A percentile compares a stretch with the other conserved stretches of the same genome.
phyloP scores from a whole-genome alignment of 2,329 filamentous ascomycete genomes.

The Aurifilum marmelostoma region DNA sequence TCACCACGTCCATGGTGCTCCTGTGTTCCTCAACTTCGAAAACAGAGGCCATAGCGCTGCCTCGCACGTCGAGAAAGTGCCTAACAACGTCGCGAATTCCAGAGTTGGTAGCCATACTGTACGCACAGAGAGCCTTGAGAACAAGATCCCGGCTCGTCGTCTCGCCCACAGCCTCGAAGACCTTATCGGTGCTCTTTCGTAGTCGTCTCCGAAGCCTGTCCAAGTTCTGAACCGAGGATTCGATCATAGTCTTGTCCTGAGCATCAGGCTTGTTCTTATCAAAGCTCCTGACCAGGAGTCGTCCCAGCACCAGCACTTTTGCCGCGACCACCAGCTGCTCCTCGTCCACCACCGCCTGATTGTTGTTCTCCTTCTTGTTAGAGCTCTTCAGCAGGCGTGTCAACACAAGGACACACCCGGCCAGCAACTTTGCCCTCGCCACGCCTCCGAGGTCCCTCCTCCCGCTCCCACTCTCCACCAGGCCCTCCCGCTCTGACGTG shows the following conservation, averaged over 20 bases:
- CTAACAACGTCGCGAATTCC: slow-evolving; percentile 77
- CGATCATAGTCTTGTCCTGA: slow-evolving; percentile 48
- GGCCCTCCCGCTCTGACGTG: slow-evolving; percentile 35
- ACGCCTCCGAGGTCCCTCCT: slow-evolving; percentile 36
- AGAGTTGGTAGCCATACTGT: slow-evolving; percentile 79
- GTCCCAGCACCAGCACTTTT: slow-evolving; percentile 75
- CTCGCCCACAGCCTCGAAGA: slow-evolving; percentile 66
- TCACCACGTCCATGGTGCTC: slow-evolving; percentile 56
- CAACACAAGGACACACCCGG: slow-evolving; percentile 54
- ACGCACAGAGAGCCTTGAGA: slow-evolving; percentile 77
- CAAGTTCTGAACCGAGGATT: slow-evolving; percentile 66
- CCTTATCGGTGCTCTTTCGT: slow-evolving; percentile 68
- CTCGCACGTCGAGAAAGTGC: slow-evolving; percentile 76
- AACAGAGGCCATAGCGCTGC: slow-evolving; percentile 66
- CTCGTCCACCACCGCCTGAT: slow-evolving; percentile 40
- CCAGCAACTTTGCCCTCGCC: slow-evolving; percentile 54
- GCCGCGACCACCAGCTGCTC: slow-evolving; percentile 61
- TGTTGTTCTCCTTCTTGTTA: slow-evolving; percentile 32
- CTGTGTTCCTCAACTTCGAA: slow-evolving; percentile 55
- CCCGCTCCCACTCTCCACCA: slow-evolving; percentile 35
- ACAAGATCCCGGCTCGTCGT: slow-evolving; percentile 54
- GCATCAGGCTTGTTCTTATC: slow-evolving; percentile 49
- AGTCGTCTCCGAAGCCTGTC: slow-evolving; percentile 65
- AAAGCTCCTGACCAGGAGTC: slow-evolving; percentile 75
- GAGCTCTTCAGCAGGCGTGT: slow-evolving; percentile 52